phyloP scores from a whole-genome alignment of 176 grass and related monocot genomes.

The Paspalum notatum region DNA sequence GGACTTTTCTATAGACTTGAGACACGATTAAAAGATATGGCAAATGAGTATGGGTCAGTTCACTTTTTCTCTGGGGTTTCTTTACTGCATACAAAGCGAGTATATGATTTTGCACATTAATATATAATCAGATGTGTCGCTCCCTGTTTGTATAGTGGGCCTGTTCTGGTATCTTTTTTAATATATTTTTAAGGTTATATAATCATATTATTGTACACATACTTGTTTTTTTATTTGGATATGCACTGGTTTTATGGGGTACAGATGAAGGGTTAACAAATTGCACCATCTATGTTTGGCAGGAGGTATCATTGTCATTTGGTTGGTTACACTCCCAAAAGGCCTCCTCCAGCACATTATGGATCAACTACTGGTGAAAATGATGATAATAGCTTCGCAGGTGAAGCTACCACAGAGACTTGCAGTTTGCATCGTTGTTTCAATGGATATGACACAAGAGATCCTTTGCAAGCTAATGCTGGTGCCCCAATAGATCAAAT shows the following conservation, averaged over 20 bases:
- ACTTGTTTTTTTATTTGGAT: conserved; percentile 21
- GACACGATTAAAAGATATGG: conserved; percentile 57
- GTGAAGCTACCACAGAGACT: conserved; percentile 17
- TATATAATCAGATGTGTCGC: conserved; percentile 10
- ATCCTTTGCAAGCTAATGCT: conserved; percentile 33
- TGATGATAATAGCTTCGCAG: conserved; percentile 12
- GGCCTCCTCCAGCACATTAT: conserved; percentile 20
- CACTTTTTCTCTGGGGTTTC: neutral
- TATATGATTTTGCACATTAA: neutral
- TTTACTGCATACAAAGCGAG: neutral
- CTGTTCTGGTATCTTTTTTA: neutral
- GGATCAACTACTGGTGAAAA: conserved; percentile 15
- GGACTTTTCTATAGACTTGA: conserved; percentile 58
- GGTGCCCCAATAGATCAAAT: conserved; percentile 22
- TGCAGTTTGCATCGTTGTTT: conserved; percentile 18
- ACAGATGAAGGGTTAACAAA: neutral
- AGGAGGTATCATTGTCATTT: conserved; percentile 37
- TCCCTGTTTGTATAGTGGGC: neutral
- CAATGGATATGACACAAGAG: conserved; percentile 31
- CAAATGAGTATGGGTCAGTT: conserved; percentile 56
- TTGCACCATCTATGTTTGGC: conserved; percentile 18
- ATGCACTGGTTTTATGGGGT: neutral
- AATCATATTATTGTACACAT: neutral
- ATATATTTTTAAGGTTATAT: neutral
- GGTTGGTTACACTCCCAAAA: conserved; percentile 31